Percentiles rank a stretch among this genome's conserved stretches.
phyloP scores from a whole-genome alignment of 2,329 filamentous ascomycete genomes.

The Exophiala calicioides region DNA sequence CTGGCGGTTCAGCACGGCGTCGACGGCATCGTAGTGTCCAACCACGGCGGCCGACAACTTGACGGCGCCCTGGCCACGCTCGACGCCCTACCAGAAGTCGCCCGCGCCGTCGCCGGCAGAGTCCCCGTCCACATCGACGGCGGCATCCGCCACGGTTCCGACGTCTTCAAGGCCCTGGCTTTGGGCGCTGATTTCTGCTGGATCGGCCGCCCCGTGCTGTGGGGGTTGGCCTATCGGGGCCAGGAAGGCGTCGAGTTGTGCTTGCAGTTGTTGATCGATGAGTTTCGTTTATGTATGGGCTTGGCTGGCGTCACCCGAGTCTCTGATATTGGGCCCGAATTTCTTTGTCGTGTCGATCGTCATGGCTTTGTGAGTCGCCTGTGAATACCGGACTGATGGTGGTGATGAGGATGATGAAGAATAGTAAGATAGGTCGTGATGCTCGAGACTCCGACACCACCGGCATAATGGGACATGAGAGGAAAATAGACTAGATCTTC shows the following conservation, averaged over 20 bases:
- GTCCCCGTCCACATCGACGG: slow-evolving; percentile 53
- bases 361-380: slow-evolving; percentile 34
- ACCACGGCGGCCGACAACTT: slow-evolving; percentile 43
- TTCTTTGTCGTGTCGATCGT: slow-evolving; percentile 42
- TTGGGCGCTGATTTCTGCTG: slow-evolving; percentile 54
- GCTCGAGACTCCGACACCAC: no score
- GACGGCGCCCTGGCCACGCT: slow-evolving; percentile 42
- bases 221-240: slow-evolving; percentile 46
- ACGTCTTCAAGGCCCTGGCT: slow-evolving; percentile 60
- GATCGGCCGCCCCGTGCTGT: slow-evolving; percentile 52
- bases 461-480: no score
- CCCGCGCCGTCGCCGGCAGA: slow-evolving; percentile 30
- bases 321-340: slow-evolving; percentile 33
- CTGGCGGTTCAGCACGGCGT: slow-evolving; percentile 39
- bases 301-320: slow-evolving; percentile 31
- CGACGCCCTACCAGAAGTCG: slow-evolving; percentile 37
- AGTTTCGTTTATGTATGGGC: slow-evolving; percentile 34
- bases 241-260: slow-evolving; percentile 33
- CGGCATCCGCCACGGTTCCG: slow-evolving; percentile 57
- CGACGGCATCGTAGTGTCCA: slow-evolving; percentile 42
- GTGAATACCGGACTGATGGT: slow-evolving; percentile 18
- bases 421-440: no score
- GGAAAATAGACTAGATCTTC: no score
- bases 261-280: slow-evolving; percentile 32
- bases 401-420: no score